Conservation (phyloP, 2,329 filamentous ascomycete species). For the Dactylonectria estremocensis region DNA sequence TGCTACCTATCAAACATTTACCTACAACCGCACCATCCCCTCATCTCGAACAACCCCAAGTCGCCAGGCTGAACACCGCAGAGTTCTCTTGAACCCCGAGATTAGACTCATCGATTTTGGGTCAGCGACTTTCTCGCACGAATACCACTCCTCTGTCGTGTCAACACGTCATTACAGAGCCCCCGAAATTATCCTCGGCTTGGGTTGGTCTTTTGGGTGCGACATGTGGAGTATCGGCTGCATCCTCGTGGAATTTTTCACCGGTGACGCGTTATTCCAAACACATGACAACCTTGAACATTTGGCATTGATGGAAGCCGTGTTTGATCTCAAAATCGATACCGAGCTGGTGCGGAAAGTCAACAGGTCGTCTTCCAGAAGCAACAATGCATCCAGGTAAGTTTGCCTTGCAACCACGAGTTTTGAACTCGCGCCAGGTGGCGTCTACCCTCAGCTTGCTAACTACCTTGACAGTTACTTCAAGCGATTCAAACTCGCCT, state of each 20-base stretch:
- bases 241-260: conserved; percentile 81
- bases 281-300: conserved; percentile 82
- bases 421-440: not conserved
- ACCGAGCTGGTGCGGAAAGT: conserved; percentile 65
- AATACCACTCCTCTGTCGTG: conserved; percentile 81
- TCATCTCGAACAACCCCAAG: conserved; percentile 74
- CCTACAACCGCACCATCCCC: conserved; percentile 78
- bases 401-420: conserved; percentile 36
- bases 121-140: conserved; percentile 80
- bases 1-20: conserved; percentile 78
- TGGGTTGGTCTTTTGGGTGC: conserved; percentile 80
- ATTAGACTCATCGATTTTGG: conserved; percentile 81
- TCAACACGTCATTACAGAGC: conserved; percentile 79
- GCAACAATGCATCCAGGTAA: conserved; percentile 75
- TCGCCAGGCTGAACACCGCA: conserved; percentile 74
- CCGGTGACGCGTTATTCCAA: conserved; percentile 79
- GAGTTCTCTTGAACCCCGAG: conserved; percentile 77
- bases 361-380: conserved; percentile 67
- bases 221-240: conserved; percentile 83
- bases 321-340: conserved; percentile 74
- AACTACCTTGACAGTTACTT: conserved; percentile 69
- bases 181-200: conserved; percentile 78
- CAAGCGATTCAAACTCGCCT: conserved; percentile 76
- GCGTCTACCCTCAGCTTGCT: conserved; percentile 35
- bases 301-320: conserved; percentile 82